phyloP scores from a whole-genome alignment of 371 early-diverging fungal genomes.

The Mucor velutinosus region DNA sequence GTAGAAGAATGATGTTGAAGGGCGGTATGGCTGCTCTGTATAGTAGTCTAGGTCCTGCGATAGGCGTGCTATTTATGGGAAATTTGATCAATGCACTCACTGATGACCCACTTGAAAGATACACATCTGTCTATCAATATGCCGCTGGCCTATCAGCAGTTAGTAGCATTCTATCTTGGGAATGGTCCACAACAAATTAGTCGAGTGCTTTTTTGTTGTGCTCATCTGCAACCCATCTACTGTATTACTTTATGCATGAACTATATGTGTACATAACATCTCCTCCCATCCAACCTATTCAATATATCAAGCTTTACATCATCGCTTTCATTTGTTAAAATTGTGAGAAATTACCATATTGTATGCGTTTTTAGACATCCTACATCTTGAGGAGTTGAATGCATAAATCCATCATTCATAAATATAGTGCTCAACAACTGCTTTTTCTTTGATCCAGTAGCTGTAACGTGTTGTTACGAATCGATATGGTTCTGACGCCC shows the following conservation, averaged over 20 bases:
- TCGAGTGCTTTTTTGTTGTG: background rate
- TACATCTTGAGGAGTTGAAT: no score
- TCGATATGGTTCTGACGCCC: no score
- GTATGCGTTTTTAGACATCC: no score
- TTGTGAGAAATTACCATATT: no score
- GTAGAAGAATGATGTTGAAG: constrained; percentile 30
- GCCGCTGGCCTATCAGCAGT: constrained; percentile 23
- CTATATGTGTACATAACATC: background rate
- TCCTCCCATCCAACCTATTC: background rate
- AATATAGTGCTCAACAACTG: no score
- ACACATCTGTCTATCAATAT: constrained; percentile 27
- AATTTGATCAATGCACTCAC: constrained; percentile 17
- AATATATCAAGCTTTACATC: no score
- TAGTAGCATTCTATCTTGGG: constrained; percentile 40
- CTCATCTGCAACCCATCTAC: background rate
- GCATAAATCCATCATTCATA: no score
- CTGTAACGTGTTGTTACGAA: no score
- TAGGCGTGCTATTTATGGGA: constrained; percentile 30
- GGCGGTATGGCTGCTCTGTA: constrained; percentile 33
- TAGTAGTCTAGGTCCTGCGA: constrained; percentile 35
- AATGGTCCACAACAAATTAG: constrained; percentile 25
- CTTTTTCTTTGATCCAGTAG: no score
- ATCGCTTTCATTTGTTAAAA: no score
- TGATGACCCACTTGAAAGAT: constrained; percentile 9
- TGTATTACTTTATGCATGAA: background rate